These are phyloP conservation scores for Blumeria hordei DNA, from an alignment of 2,329 filamentous ascomycete genomes.

Conservation along the genomic window DNA sequence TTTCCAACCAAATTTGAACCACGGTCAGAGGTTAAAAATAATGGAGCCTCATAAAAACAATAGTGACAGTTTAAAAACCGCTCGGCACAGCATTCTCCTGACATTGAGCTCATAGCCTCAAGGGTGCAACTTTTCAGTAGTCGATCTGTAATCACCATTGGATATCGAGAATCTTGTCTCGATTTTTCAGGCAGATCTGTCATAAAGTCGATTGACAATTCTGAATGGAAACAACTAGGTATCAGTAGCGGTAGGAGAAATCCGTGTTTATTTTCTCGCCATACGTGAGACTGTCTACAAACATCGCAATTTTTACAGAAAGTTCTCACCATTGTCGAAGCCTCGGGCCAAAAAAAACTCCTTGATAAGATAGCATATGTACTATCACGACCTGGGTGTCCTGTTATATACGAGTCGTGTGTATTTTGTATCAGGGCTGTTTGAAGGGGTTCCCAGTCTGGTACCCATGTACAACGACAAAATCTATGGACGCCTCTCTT, in stretches of 20 bases:
- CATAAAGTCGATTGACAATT: background rate
- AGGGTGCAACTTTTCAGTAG: background rate
- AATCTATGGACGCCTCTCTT: background rate
- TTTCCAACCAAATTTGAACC: too few species aligned
- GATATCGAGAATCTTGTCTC: background rate
- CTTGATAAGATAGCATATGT: too few species aligned
- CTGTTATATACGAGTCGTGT: background rate
- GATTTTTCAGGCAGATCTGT: background rate
- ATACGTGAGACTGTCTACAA: too few species aligned
- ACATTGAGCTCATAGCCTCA: background rate
- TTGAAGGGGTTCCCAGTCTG: background rate
- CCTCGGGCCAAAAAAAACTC: too few species aligned
- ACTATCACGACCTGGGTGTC: background rate
- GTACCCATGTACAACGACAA: background rate
- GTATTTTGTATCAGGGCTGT: background rate
- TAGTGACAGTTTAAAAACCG: background rate
- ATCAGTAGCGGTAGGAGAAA: background rate
- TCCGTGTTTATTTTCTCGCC: too few species aligned
- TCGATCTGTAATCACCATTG: background rate
- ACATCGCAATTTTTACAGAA: too few species aligned
- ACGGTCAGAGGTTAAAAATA: background rate
- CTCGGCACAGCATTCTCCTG: background rate
- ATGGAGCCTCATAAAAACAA: background rate
- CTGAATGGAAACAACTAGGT: background rate
- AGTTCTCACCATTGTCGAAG: too few species aligned